Conservation (phyloP, 768 basidiomycete genomes). For the Russula abietina region DNA sequence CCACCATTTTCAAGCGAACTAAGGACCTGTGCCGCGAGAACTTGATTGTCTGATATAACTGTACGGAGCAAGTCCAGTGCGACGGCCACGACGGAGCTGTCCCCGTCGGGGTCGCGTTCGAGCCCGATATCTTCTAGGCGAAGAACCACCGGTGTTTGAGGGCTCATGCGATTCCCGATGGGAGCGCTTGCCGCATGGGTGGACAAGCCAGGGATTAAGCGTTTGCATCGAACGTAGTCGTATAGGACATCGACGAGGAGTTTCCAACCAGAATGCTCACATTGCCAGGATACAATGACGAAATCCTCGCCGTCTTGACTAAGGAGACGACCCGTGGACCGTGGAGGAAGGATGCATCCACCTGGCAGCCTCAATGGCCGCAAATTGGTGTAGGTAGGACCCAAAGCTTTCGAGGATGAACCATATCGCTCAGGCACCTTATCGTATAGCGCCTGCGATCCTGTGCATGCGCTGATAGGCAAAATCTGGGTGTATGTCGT, state of each 20-base stretch:
- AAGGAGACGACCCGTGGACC: constrained; percentile 62
- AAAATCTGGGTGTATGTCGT: constrained; percentile 72
- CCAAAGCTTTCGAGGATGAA: constrained; percentile 40
- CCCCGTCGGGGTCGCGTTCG: constrained; percentile 55
- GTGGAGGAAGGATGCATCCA: constrained; percentile 61
- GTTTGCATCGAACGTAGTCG: constrained; percentile 61
- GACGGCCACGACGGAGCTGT: constrained; percentile 62
- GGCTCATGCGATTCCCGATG: background rate
- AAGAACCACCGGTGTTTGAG: constrained; percentile 30
- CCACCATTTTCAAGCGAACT: constrained; percentile 56
- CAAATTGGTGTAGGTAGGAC: constrained; percentile 57
- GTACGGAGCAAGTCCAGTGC: constrained; percentile 75
- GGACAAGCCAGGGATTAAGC: constrained; percentile 35
- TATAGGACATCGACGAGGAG: constrained; percentile 75
- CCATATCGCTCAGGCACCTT: constrained; percentile 56
- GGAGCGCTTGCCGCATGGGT: background rate
- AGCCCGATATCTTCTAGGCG: constrained; percentile 65
- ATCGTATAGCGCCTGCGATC: constrained; percentile 69
- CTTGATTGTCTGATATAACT: constrained; percentile 64
- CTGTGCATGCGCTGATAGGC: constrained; percentile 53
- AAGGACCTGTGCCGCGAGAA: constrained; percentile 59
- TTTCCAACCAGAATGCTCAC: constrained; percentile 82
- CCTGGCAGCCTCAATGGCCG: constrained; percentile 70
- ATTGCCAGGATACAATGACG: constrained; percentile 72
- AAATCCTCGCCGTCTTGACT: constrained; percentile 66